A percentile compares a stretch with the other conserved stretches of the same genome.
Evolutionary conservation across 306 rosid genomes (phyloP).

Genomic region (Quercus ilex): DNA sequence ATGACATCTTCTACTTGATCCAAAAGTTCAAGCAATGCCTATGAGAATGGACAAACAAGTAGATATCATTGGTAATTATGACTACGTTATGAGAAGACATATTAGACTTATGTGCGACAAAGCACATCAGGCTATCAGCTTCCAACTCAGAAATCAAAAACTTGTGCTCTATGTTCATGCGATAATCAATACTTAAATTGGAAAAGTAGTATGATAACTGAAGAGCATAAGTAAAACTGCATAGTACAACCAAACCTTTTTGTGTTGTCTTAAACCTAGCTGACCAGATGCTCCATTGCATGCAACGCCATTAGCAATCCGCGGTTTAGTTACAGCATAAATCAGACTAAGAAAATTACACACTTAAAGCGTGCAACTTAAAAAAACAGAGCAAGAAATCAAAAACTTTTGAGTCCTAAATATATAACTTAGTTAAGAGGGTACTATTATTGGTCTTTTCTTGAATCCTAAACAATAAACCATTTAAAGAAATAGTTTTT

Average conservation of each 20-base stretch:
- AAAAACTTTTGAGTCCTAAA: neutral
- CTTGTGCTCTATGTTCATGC: neutral
- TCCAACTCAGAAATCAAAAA: neutral
- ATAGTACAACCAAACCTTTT: slow-evolving; percentile 49
- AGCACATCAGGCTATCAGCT: neutral
- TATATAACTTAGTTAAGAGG: neutral
- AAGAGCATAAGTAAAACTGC: slow-evolving; percentile 3
- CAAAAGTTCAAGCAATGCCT: slow-evolving; percentile 93
- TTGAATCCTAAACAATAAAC: neutral
- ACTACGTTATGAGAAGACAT: neutral
- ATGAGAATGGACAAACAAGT: slow-evolving; percentile 11
- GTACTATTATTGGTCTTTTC: neutral
- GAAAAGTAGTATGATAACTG: neutral
- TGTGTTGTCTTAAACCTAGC: slow-evolving; percentile 56
- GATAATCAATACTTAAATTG: neutral
- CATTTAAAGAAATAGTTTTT: neutral
- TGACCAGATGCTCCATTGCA: slow-evolving; percentile 40
- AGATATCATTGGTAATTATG: neutral
- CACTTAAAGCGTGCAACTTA: neutral
- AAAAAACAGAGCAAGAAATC: neutral
- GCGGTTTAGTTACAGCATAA: slow-evolving; percentile 30
- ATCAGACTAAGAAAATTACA: slow-evolving; percentile 15
- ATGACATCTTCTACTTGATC: slow-evolving; percentile 94
- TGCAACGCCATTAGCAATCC: slow-evolving; percentile 47
- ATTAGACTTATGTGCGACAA: neutral